Percentiles rank a stretch among this genome's conserved stretches.
Evolutionary conservation across 2,329 filamentous ascomycete genomes (phyloP).

Genomic region (Xylariaceae sp.): DNA sequence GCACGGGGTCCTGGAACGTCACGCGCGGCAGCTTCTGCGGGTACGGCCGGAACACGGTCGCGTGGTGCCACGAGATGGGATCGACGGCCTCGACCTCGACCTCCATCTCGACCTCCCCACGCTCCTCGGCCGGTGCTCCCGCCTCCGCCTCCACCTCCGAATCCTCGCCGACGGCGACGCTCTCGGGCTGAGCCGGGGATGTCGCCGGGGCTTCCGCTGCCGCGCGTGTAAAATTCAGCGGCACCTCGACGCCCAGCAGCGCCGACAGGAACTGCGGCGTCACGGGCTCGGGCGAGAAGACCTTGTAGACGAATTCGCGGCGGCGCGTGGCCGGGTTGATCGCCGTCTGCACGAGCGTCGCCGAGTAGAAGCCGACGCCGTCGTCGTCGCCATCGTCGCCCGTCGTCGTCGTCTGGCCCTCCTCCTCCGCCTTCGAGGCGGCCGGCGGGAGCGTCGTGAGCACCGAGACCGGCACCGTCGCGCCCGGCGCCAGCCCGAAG

Average conservation of each 20-base stretch:
- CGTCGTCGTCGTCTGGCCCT: slow-evolving; percentile 31
- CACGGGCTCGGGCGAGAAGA: slow-evolving; percentile 51
- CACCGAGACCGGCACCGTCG: slow-evolving; percentile 61
- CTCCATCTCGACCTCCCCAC: too few relatives aligned
- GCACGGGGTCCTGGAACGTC: slow-evolving; percentile 73
- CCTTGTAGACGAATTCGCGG: slow-evolving; percentile 56
- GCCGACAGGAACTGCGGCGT: slow-evolving; percentile 45
- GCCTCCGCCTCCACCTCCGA: slow-evolving; percentile 23
- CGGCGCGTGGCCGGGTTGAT: slow-evolving; percentile 50
- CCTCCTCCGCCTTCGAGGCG: slow-evolving; percentile 46
- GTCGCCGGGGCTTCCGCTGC: too few relatives aligned
- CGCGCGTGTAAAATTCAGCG: slow-evolving; percentile 29
- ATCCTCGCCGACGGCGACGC: slow-evolving; percentile 11
- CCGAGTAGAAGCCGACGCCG: slow-evolving; percentile 73
- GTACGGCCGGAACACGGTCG: slow-evolving; percentile 76
- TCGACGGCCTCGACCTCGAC: slow-evolving; percentile 26
- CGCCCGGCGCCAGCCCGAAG: slow-evolving; percentile 59
- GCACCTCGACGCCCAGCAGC: slow-evolving; percentile 42
- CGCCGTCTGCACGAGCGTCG: slow-evolving; percentile 63
- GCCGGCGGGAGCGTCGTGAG: slow-evolving; percentile 68
- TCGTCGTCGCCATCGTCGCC: slow-evolving; percentile 54
- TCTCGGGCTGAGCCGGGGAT: too few relatives aligned
- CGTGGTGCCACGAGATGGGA: slow-evolving; percentile 67
- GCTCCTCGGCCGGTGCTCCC: too few relatives aligned
- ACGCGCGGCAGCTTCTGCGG: slow-evolving; percentile 77